These are phyloP conservation scores for Agarophyton chilense DNA, from an alignment of 23 red algal genomes.

Conservation along the genomic window DNA sequence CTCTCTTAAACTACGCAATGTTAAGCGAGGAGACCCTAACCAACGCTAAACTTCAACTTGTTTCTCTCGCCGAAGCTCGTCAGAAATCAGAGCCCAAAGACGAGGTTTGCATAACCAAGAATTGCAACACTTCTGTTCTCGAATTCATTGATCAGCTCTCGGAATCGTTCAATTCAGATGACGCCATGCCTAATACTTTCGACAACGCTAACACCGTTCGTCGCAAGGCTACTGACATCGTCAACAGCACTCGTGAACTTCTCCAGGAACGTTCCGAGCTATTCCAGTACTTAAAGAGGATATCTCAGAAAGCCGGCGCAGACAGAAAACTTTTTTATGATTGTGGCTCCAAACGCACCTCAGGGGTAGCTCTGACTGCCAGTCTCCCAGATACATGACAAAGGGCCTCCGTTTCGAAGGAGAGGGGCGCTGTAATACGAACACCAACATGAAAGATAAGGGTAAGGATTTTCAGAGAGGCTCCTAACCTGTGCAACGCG, in stretches of 20 bases:
- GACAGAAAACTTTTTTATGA: too few relatives aligned
- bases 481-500: not conserved
- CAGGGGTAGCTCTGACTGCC: too few relatives aligned
- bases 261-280: not conserved
- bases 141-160: not conserved
- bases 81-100: not conserved
- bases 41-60: conserved; percentile 20
- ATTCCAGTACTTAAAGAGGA: not conserved
- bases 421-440: too few relatives aligned
- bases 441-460: too few relatives aligned
- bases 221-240: not conserved
- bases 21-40: conserved; percentile 16
- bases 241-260: not conserved
- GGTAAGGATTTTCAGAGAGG: not conserved
- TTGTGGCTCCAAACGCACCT: too few relatives aligned
- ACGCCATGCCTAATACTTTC: not conserved
- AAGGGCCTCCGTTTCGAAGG: too few relatives aligned
- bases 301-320: too few relatives aligned
- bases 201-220: not conserved
- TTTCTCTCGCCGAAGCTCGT: conserved; percentile 5
- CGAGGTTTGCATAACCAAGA: not conserved
- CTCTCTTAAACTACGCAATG: conserved; percentile 1
- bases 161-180: not conserved
- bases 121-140: not conserved
- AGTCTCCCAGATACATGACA: too few relatives aligned